Percentiles rank a stretch among this genome's conserved stretches.
Evolutionary conservation across 176 grass and related monocot species (phyloP).

Genomic region (Rhipidocladum racemiflorum): DNA sequence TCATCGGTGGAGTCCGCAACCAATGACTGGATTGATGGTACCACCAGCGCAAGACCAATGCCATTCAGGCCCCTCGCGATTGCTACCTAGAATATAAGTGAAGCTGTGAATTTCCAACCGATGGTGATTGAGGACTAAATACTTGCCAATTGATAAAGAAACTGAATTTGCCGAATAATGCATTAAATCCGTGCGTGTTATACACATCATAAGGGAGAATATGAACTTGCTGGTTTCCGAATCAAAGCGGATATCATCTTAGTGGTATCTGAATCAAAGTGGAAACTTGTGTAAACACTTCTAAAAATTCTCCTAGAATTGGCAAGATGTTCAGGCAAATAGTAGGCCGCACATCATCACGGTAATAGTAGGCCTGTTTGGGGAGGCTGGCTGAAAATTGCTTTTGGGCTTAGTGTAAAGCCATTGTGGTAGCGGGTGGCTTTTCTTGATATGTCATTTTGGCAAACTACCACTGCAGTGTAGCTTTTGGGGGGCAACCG

Average conservation of each 20-base stretch:
- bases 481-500: too few species aligned
- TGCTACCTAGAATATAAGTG: conserved; percentile 52
- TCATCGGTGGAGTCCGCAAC: conserved; percentile 81
- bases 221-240: not conserved
- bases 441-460: too few species aligned
- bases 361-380: too few species aligned
- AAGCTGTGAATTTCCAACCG: not conserved
- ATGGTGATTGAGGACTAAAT: not conserved
- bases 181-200: not conserved
- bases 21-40: conserved; percentile 76
- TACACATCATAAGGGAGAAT: not conserved
- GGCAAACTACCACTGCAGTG: too few species aligned
- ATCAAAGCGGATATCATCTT: not conserved
- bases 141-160: not conserved
- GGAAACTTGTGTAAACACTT: not conserved
- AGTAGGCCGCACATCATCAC: not conserved
- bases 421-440: too few species aligned
- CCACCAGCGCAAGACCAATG: conserved; percentile 70
- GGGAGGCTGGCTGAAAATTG: too few species aligned
- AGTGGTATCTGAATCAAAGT: not conserved
- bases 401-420: too few species aligned
- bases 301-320: not conserved
- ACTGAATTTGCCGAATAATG: not conserved
- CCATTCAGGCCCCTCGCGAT: conserved; percentile 80
- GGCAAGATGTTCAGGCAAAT: not conserved